A percentile compares a stretch with the other conserved stretches of the same genome.
These are phyloP conservation scores for Cyathus striatus DNA, from an alignment of 768 basidiomycete genomes.

Conservation along the genomic window DNA sequence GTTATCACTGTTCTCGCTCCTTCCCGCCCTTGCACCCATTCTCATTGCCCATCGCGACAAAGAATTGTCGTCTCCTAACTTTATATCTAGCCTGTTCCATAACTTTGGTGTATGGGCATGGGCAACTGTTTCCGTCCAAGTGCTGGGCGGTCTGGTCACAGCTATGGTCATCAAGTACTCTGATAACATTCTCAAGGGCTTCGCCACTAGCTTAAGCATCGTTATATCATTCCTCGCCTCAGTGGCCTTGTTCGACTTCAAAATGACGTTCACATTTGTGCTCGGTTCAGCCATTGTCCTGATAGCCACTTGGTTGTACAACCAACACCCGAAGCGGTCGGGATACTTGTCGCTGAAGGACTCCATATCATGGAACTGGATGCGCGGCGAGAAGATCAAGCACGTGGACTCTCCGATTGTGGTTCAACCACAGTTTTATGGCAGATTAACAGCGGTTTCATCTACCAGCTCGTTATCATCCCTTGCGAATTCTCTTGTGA, in stretches of 20 bases:
- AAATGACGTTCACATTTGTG: slow-evolving; percentile 80
- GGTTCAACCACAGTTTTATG: slow-evolving; percentile 9
- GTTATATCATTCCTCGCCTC: slow-evolving; percentile 93
- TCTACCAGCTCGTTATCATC: slow-evolving; percentile 26
- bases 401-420: slow-evolving; percentile 12
- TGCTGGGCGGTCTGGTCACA: slow-evolving; percentile 87
- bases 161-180: slow-evolving; percentile 94
- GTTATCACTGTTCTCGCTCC: slow-evolving; percentile 87
- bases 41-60: slow-evolving; percentile 41
- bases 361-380: slow-evolving; percentile 10
- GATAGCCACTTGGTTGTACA: slow-evolving; percentile 89
- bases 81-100: slow-evolving; percentile 56
- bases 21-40: slow-evolving; percentile 82
- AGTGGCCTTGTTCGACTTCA: slow-evolving; percentile 85
- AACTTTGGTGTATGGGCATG: slow-evolving; percentile 92
- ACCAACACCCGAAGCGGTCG: slow-evolving; percentile 47
- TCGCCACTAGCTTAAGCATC: slow-evolving; percentile 92
- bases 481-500: slow-evolving; percentile 15
- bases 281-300: slow-evolving; percentile 82
- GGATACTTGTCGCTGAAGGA: slow-evolving; percentile 6
- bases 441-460: slow-evolving; percentile 19
- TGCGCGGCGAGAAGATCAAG: slow-evolving; percentile 19
- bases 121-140: slow-evolving; percentile 85
- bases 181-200: slow-evolving; percentile 90
- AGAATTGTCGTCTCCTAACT: slow-evolving; percentile 21